phyloP scores from a whole-genome alignment of 1,139 yeast genomes.

The Citeromyces siamensis region DNA sequence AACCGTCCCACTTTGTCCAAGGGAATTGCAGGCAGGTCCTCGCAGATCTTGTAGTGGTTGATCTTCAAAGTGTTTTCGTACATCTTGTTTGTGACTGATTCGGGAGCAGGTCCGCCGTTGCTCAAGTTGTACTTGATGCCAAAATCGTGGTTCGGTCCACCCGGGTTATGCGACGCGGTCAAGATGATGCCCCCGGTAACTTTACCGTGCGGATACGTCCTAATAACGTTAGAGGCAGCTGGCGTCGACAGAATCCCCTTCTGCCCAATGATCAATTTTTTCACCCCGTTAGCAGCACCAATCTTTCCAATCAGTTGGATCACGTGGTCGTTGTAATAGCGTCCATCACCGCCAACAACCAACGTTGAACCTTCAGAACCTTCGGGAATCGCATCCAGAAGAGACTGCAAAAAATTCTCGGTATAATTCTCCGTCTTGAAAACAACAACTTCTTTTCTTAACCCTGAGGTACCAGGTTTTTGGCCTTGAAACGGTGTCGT shows the following conservation, averaged over 20 bases:
- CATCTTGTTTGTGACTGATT: constrained; percentile 79
- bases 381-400: constrained; percentile 81
- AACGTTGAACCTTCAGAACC: constrained; percentile 64
- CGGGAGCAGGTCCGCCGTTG: constrained; percentile 99
- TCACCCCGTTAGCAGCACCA: constrained; percentile 86
- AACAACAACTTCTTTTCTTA: constrained; percentile 80
- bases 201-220: constrained; percentile 36
- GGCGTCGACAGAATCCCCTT: constrained; percentile 88
- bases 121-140: constrained; percentile 94
- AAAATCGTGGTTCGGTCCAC: constrained; percentile 86
- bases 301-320: constrained; percentile 74
- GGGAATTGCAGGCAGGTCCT: constrained; percentile 48
- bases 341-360: constrained; percentile 96
- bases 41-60: constrained; percentile 42
- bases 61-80: constrained; percentile 56
- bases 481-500: constrained; percentile 86
- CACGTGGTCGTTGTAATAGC: constrained; percentile 77
- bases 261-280: constrained; percentile 77
- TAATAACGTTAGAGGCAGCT: constrained; percentile 86
- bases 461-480: constrained; percentile 97
- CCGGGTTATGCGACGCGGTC: constrained; percentile 98
- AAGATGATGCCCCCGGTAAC: constrained; percentile 94
- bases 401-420: constrained; percentile 88
- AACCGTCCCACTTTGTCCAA: constrained; percentile 41
- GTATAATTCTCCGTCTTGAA: constrained; percentile 77